Evolutionary conservation across 192 early-diverging fungal species (phyloP).

Genomic region (Dimargaris verticillata): DNA sequence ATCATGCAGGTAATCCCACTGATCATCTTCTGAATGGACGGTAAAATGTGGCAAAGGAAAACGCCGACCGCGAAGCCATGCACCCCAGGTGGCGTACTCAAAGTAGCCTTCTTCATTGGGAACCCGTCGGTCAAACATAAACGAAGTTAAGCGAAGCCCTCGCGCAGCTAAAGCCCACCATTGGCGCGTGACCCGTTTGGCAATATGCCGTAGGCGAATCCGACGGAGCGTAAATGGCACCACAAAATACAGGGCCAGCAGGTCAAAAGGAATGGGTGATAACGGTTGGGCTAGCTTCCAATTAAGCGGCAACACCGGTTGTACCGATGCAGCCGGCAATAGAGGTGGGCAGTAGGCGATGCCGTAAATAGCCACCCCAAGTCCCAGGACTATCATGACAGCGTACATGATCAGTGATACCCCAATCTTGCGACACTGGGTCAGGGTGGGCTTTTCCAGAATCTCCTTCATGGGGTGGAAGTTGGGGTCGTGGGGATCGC

Average conservation of each 20-base stretch:
- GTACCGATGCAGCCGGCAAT: not conserved
- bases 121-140: slow-evolving; percentile 57
- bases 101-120: slow-evolving; percentile 59
- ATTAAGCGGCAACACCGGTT: slow-evolving; percentile 8
- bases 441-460: slow-evolving; percentile 51
- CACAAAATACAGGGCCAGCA: slow-evolving; percentile 55
- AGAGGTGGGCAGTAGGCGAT: slow-evolving; percentile 10
- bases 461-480: slow-evolving; percentile 92
- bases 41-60: slow-evolving; percentile 17
- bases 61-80: slow-evolving; percentile 31
- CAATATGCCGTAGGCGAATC: slow-evolving; percentile 40
- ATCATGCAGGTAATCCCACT: slow-evolving; percentile 15
- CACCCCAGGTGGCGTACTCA: slow-evolving; percentile 30
- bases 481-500: slow-evolving; percentile 89
- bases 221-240: slow-evolving; percentile 45
- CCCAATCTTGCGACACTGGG: slow-evolving; percentile 70
- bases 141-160: slow-evolving; percentile 55
- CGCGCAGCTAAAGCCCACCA: slow-evolving; percentile 65
- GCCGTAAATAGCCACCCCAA: slow-evolving; percentile 36
- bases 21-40: slow-evolving; percentile 18
- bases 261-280: slow-evolving; percentile 59
- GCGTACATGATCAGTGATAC: slow-evolving; percentile 74
- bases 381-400: slow-evolving; percentile 50
- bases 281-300: slow-evolving; percentile 38
- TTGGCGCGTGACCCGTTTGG: slow-evolving; percentile 31